Base-by-base conservation (phyloP, 2,329 filamentous ascomycete genomes). In the Coniella lustricola region DNA sequence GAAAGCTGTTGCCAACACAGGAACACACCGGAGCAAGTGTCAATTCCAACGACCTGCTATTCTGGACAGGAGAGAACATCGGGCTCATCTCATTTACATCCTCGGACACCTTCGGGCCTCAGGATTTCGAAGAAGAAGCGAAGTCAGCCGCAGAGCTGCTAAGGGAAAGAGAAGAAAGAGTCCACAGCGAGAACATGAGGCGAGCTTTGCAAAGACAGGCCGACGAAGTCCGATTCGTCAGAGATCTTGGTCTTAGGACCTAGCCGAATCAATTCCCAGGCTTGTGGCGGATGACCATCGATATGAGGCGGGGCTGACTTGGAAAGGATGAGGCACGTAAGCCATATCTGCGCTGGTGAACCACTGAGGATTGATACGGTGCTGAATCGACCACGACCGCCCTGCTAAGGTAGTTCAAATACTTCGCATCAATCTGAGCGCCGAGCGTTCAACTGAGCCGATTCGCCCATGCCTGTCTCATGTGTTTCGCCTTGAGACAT, bases 11-110 rank as follows among this genome's bases (percentile, higher is more conserved):
- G 2, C 83, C 87, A 3, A 83, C 78, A 3, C 64, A 67, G 44
- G 49, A 59, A 4, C 51, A 51, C 17, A 53, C 54, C 14, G 51
- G 53, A 38, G 49, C 29, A 12, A 51, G 51, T 38, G 59, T 64
- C 32, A 80, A 78, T 55, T 63, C 78, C 43, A 82, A 89, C 58
- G 84, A 91, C 57, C 66, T 96, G 12, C 64, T 95, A 3, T 73
- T 95, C 40, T 95, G 90, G 90, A 95, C 90, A 0, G 90, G 89
- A 16, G 89, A 95, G 50, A 83, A 82, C 54, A 69, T 95, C 40
- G 90, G 89, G 0, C 71, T 93, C 50, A 64, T 94, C 17, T 74
- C 69, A 47, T 87, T 87, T 60, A 79, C 81, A 1, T 67, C 71
- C 34, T 60, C 65, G 58, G 65, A 74, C 4, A 69, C 73, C 1